A percentile compares a stretch with the other conserved stretches of the same genome.
Conservation (phyloP, 2,329 filamentous ascomycete species). For the Madurella fahalii region DNA sequence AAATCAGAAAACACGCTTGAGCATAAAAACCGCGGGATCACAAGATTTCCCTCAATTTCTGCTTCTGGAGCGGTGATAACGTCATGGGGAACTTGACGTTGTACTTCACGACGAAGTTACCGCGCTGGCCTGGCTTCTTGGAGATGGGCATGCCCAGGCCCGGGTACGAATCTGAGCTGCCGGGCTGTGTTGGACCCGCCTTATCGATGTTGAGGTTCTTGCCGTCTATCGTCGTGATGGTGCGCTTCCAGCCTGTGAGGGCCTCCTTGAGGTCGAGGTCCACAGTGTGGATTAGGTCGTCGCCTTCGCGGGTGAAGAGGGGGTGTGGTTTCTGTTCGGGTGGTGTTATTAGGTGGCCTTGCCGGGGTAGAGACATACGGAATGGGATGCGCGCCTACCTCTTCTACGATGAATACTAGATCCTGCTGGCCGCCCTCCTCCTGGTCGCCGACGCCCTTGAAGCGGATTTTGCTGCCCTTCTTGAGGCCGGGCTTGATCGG, state of each 20-base stretch:
- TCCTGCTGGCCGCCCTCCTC: constrained; percentile 95
- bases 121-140: constrained; percentile 79
- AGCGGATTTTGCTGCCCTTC: constrained; percentile 97
- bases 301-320: constrained; percentile 79
- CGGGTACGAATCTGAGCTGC: constrained; percentile 76
- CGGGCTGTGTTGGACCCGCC: constrained; percentile 78
- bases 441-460: constrained; percentile 94
- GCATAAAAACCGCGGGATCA: neutral
- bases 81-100: constrained; percentile 87
- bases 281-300: constrained; percentile 75
- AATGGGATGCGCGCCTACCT: constrained; percentile 58
- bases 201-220: constrained; percentile 78
- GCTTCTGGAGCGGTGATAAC: constrained; percentile 74
- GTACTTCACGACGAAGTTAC: constrained; percentile 84
- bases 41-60: constrained; percentile 68
- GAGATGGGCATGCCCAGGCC: constrained; percentile 90
- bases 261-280: constrained; percentile 89
- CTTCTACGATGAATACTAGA: constrained; percentile 88
- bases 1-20: too few relatives aligned
- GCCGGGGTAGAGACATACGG: neutral
- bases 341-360: constrained; percentile 9
- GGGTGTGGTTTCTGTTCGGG: constrained; percentile 72
- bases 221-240: constrained; percentile 90
- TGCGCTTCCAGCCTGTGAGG: constrained; percentile 86
- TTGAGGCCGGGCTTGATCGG: constrained; percentile 95